Conservation (phyloP, 2,329 filamentous ascomycete genomes). For the Fusarium sambucinum region DNA sequence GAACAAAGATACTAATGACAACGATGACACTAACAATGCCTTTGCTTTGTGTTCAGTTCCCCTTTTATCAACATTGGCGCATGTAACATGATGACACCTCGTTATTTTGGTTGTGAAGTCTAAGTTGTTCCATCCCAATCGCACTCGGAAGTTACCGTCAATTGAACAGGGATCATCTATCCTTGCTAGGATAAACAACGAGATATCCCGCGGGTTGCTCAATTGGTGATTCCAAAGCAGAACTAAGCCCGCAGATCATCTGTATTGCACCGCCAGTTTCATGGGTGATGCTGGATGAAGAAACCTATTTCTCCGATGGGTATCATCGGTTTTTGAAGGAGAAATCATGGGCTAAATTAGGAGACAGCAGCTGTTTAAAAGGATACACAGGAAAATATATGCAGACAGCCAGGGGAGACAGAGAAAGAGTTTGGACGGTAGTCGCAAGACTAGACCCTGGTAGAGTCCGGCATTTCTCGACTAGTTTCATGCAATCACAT, state of each 20-base stretch:
- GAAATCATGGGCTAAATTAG: background rate
- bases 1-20: background rate
- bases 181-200: slow-evolving; percentile 8
- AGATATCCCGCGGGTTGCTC: slow-evolving; percentile 28
- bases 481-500: slow-evolving; percentile 27
- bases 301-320: background rate
- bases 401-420: background rate
- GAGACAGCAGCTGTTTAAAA: slow-evolving; percentile 5
- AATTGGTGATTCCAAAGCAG: slow-evolving; percentile 34
- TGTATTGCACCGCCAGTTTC: slow-evolving; percentile 22
- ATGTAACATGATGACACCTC: slow-evolving; percentile 27
- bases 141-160: slow-evolving; percentile 36
- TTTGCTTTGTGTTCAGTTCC: background rate
- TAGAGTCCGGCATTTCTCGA: slow-evolving; percentile 30
- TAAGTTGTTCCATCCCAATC: slow-evolving; percentile 8
- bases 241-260: slow-evolving; percentile 39
- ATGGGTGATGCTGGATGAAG: slow-evolving; percentile 16
- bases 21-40: background rate
- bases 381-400: background rate
- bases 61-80: slow-evolving; percentile 14
- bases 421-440: slow-evolving; percentile 11
- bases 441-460: slow-evolving; percentile 28
- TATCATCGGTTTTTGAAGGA: background rate
- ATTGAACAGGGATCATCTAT: slow-evolving; percentile 21
- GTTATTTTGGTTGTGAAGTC: slow-evolving; percentile 19